These are phyloP conservation scores for Fusarium palustre DNA, from an alignment of 2,329 filamentous ascomycete species.

Conservation along the genomic window DNA sequence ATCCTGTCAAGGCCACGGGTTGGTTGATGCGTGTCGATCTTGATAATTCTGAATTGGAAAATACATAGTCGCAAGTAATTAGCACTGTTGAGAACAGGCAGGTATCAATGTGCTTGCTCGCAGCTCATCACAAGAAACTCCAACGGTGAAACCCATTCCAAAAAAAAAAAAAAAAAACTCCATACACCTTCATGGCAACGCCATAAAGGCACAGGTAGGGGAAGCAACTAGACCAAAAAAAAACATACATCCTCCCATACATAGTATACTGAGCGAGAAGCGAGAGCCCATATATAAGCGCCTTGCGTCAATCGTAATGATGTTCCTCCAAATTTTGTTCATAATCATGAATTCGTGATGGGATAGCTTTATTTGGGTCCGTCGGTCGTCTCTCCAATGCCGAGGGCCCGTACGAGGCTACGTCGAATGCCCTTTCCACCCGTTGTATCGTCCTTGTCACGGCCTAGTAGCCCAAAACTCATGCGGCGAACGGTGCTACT, in stretches of 20 bases:
- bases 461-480: slow-evolving; percentile 61
- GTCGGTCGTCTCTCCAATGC: slow-evolving; percentile 51
- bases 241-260: slow-evolving; percentile 3
- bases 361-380: slow-evolving; percentile 21
- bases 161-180: slow-evolving; percentile 34
- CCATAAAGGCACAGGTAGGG: not conserved
- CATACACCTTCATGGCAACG: slow-evolving; percentile 6
- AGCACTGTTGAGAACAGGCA: slow-evolving; percentile 18
- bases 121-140: slow-evolving; percentile 12
- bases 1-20: not conserved
- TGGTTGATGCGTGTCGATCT: not conserved
- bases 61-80: slow-evolving; percentile 2
- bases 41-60: not conserved
- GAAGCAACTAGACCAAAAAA: slow-evolving; percentile 21
- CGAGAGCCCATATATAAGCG: slow-evolving; percentile 31
- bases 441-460: slow-evolving; percentile 53
- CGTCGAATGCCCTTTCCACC: slow-evolving; percentile 57
- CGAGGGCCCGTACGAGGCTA: slow-evolving; percentile 61
- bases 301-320: slow-evolving; percentile 27
- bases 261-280: slow-evolving; percentile 17
- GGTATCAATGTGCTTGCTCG: slow-evolving; percentile 35
- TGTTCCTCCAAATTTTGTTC: slow-evolving; percentile 27
- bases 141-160: slow-evolving; percentile 8
- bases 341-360: slow-evolving; percentile 38
- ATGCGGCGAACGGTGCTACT: slow-evolving; percentile 55